Percentiles rank a stretch among this genome's conserved stretches.
Evolutionary conservation across 306 rosid species (phyloP).

Genomic region (Sicyos edulis): DNA sequence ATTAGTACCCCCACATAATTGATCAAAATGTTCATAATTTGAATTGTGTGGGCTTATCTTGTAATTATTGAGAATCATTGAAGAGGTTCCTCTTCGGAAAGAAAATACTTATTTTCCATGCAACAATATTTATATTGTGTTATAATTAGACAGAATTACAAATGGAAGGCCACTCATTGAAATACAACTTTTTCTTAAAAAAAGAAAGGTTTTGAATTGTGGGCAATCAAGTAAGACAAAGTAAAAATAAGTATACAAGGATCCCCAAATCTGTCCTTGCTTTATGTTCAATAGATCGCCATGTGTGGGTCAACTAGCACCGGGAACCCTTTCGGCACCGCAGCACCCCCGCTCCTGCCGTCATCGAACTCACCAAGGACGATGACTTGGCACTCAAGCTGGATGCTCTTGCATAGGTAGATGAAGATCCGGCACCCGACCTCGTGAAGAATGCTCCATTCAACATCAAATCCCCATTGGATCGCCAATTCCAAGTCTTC

Average conservation of each 20-base stretch:
- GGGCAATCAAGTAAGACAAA: neutral
- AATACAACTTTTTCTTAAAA: neutral
- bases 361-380: constrained; percentile 49
- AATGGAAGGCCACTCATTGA: constrained; percentile 17
- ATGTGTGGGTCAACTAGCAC: constrained; percentile 33
- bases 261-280: constrained; percentile 11
- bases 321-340: constrained; percentile 57
- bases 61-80: constrained; percentile 10
- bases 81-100: neutral
- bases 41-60: neutral
- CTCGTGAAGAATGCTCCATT: constrained; percentile 75
- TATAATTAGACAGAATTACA: constrained; percentile 9
- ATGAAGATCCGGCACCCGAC: constrained; percentile 72
- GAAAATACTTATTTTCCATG: neutral
- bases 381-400: constrained; percentile 79
- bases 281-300: neutral
- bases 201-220: neutral
- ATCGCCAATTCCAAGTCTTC: constrained; percentile 95
- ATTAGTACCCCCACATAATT: neutral
- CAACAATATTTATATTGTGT: neutral
- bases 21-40: constrained; percentile 7
- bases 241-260: constrained; percentile 13
- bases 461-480: constrained; percentile 60
- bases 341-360: constrained; percentile 67
- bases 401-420: constrained; percentile 74